These are phyloP conservation scores for Apiospora hydei DNA, from an alignment of 2,329 filamentous ascomycete genomes.

Conservation along the genomic window DNA sequence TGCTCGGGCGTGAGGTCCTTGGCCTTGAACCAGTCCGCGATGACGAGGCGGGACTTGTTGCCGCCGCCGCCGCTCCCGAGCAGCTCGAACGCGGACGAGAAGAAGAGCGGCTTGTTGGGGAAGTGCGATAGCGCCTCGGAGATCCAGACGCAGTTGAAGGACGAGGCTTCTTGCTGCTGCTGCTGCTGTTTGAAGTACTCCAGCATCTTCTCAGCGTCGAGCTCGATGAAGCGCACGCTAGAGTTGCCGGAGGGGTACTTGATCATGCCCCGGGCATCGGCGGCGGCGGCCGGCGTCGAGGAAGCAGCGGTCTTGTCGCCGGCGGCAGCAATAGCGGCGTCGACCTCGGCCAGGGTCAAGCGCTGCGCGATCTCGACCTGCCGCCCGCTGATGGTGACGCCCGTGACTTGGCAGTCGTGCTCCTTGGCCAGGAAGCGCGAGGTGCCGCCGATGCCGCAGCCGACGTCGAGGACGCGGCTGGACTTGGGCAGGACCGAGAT, in stretches of 20 bases:
- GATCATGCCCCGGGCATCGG: conserved; percentile 19
- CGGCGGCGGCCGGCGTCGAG: too few relatives aligned
- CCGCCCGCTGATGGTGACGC: conserved; percentile 65
- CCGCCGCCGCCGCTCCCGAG: conserved; percentile 51
- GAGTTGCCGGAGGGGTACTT: conserved; percentile 36
- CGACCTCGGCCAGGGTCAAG: conserved; percentile 49
- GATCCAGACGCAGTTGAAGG: conserved; percentile 67
- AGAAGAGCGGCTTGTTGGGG: conserved; percentile 65
- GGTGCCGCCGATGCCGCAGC: conserved; percentile 67
- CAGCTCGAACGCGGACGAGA: conserved; percentile 57
- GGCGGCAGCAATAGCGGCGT: not conserved
- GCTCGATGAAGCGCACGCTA: conserved; percentile 61
- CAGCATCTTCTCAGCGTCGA: conserved; percentile 68
- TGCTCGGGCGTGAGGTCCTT: conserved; percentile 50
- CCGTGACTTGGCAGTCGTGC: conserved; percentile 61
- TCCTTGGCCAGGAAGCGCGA: conserved; percentile 61
- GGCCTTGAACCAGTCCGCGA: conserved; percentile 69
- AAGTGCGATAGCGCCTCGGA: conserved; percentile 68
- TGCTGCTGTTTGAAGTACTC: conserved; percentile 52
- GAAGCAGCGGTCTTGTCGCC: not conserved
- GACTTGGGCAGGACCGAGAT: conserved; percentile 48
- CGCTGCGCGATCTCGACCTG: conserved; percentile 65
- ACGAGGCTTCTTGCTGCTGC: conserved; percentile 33
- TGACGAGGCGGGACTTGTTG: conserved; percentile 52
- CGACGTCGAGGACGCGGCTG: conserved; percentile 62